Conservation (phyloP, 2,329 filamentous ascomycete species). For the Chaetoscypha palmicola region DNA sequence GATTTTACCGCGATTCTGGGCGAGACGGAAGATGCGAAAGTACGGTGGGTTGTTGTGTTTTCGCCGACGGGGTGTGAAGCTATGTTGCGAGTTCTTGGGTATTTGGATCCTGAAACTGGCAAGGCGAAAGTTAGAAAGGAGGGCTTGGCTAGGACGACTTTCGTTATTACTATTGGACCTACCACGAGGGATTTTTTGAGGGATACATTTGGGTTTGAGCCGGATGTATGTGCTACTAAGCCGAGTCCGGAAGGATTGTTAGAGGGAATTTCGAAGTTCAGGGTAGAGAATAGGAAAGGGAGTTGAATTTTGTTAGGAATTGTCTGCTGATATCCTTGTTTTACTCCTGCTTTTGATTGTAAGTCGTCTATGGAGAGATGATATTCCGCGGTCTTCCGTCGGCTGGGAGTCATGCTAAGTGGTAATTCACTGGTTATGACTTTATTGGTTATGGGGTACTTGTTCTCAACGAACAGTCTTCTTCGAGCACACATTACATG, state of each 20-base stretch:
- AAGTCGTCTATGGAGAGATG: too few relatives aligned
- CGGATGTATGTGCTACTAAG: slow-evolving; percentile 72
- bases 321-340: too few relatives aligned
- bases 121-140: slow-evolving; percentile 29
- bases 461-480: too few relatives aligned
- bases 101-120: slow-evolving; percentile 42
- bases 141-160: slow-evolving; percentile 39
- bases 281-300: slow-evolving; percentile 6
- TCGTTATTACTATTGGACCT: slow-evolving; percentile 83
- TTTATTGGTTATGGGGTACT: too few relatives aligned
- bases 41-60: slow-evolving; percentile 70
- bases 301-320: background rate
- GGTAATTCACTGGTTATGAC: too few relatives aligned
- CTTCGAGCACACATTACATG: too few relatives aligned
- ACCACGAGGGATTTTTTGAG: slow-evolving; percentile 75
- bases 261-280: slow-evolving; percentile 50
- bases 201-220: slow-evolving; percentile 56
- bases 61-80: slow-evolving; percentile 59
- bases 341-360: too few relatives aligned
- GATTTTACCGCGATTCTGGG: slow-evolving; percentile 53
- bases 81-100: slow-evolving; percentile 47
- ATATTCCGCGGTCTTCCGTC: too few relatives aligned
- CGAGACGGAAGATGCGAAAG: slow-evolving; percentile 34
- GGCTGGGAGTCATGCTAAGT: too few relatives aligned
- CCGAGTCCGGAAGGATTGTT: slow-evolving; percentile 77